A percentile compares a stretch with the other conserved stretches of the same genome.
These are phyloP conservation scores for Xylaria grammica DNA, from an alignment of 495 filamentous ascomycete species.

Conservation along the genomic window DNA sequence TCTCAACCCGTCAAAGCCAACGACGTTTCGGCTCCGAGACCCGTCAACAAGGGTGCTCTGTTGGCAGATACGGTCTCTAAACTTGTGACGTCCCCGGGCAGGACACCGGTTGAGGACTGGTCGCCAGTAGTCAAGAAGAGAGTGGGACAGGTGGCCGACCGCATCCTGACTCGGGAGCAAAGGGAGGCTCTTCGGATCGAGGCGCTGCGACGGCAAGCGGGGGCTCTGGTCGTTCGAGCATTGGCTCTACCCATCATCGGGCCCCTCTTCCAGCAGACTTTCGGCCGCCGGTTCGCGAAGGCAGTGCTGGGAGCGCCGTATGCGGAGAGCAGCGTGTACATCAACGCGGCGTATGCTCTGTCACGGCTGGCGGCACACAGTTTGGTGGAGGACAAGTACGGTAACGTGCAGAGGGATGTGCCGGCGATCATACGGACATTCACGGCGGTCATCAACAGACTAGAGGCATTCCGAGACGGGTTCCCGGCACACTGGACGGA, in stretches of 20 bases:
- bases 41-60: constrained; percentile 8
- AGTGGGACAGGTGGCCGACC: constrained; percentile 39
- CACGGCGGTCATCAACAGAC: constrained; percentile 64
- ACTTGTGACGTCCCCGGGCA: constrained; percentile 63
- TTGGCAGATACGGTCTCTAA: constrained; percentile 51
- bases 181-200: constrained; percentile 48
- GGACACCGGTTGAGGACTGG: constrained; percentile 51
- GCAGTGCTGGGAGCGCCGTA: constrained; percentile 73
- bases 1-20: constrained; percentile 44
- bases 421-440: constrained; percentile 72
- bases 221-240: constrained; percentile 36
- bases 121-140: constrained; percentile 47
- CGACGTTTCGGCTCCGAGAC: constrained; percentile 35
- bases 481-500: constrained; percentile 85
- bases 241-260: constrained; percentile 62
- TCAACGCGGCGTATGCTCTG: constrained; percentile 74
- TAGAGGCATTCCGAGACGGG: constrained; percentile 69
- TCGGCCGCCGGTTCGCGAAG: constrained; percentile 62
- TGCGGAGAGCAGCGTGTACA: constrained; percentile 65
- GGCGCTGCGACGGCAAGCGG: constrained; percentile 44
- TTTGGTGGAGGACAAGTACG: constrained; percentile 83
- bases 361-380: constrained; percentile 70
- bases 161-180: constrained; percentile 52
- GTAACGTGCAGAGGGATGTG: constrained; percentile 81
- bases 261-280: constrained; percentile 71